These are phyloP conservation scores for Salicornia ramosissima DNA, from an alignment of 148 eudicot species.

Conservation along the genomic window DNA sequence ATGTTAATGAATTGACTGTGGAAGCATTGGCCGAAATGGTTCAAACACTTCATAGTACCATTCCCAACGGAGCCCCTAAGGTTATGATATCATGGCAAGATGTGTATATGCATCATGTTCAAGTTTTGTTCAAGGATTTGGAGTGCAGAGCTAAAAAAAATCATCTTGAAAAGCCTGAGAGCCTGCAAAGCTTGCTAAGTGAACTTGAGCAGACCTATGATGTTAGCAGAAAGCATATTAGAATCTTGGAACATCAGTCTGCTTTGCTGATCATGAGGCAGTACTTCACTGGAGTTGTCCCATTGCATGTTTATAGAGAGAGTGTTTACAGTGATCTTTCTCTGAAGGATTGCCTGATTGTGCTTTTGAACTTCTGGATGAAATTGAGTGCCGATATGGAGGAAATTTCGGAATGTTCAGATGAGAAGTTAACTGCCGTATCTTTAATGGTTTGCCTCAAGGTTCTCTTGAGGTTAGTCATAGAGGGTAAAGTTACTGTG, in stretches of 20 bases:
- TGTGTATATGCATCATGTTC: conserved; percentile 60
- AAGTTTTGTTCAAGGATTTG: conserved; percentile 41
- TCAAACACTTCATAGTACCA: conserved; percentile 42
- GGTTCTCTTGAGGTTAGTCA: conserved; percentile 44
- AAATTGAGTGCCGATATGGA: conserved; percentile 61
- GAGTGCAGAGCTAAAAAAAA: conserved; percentile 41
- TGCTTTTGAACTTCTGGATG: conserved; percentile 71
- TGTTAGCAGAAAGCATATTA: conserved; percentile 50
- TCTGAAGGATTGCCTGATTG: conserved; percentile 62
- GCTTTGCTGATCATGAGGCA: conserved; percentile 45
- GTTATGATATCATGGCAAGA: conserved; percentile 57
- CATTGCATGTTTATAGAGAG: conserved; percentile 29
- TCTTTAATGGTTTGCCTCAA: conserved; percentile 52
- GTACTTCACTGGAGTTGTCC: conserved; percentile 56
- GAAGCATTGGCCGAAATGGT: conserved; percentile 87
- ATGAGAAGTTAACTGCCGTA: conserved; percentile 37
- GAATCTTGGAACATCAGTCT: conserved; percentile 43
- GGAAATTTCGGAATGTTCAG: conserved; percentile 39
- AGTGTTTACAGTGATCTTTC: conserved; percentile 32
- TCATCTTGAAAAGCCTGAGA: conserved; percentile 42
- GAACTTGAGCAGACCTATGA: conserved; percentile 75
- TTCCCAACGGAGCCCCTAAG: conserved; percentile 33
- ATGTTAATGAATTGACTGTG: conserved; percentile 63
- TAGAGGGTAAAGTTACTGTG: conserved; percentile 49
- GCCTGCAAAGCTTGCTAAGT: conserved; percentile 44